Evolutionary conservation across 148 eudicot genomes (phyloP), one percentile per base, ranked within the genome.

Genomic region (Silene uniflora): DNA sequence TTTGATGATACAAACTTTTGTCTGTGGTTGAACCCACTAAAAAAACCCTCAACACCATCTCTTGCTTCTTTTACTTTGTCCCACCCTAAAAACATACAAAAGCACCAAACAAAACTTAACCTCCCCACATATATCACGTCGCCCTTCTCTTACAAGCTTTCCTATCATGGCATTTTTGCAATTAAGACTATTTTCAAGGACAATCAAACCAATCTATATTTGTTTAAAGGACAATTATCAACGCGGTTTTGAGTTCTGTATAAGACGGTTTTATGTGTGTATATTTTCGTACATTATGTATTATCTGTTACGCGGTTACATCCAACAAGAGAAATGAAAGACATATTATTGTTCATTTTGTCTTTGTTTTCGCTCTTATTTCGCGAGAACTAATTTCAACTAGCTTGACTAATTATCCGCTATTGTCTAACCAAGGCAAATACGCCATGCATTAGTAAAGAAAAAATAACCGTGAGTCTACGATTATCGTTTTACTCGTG

Each of bases 1-100:
- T 81, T 81, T 81, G 80, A 73, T 73, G 65, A 78, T 73, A 77
- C 77, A 81, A 81, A 77, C 58, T 81, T 78, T 70, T 81, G 84
- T 81, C 83, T 81, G 77, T 77, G 68, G 84, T 81, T 81, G 77
- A 73, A 74, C 67, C 76, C 83, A 81, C 79, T 72, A 3, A 61
- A 23, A 61, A 56, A 62, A 10, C 39, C 46, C 74, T 80, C 71
- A 80, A 32, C 32, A 71, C 73, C 58, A 12, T 55, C 14, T 56
- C 67, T 72, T 65, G 39, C 47, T 11, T 54, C 64, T 18, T 60
- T 47, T 16, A 7, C 67, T 73, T 77, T 77, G 80, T 71, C 80
- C 80, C 80, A 71, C 79, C 46, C 52, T 23, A 12, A 32, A 63
- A 55, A 59, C 67, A 76, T 54, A 76, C 35, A 46, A 56, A 66